Evolutionary conservation across 345 rosid species (phyloP), one percentile per base, ranked within the genome.

Genomic region (Aquilaria sinensis): DNA sequence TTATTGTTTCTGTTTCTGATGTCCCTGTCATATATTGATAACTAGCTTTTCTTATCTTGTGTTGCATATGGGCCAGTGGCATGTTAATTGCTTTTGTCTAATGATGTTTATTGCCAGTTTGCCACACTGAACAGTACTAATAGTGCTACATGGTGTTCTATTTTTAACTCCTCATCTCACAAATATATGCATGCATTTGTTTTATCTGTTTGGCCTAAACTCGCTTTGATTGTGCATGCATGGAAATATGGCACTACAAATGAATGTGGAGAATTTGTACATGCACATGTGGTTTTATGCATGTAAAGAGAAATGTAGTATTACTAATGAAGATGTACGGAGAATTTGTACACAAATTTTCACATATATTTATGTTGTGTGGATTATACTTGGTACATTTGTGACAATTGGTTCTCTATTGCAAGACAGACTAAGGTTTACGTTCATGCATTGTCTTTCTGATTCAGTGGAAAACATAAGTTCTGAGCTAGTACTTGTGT

Each of bases 401-500:
- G 29, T 53, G 46, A 23, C 9, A 29, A 15, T 47, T 52, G 43
- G 2, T 37, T 37, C 43, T 5, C 43, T 37, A 9, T 37, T 37
- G 43, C 3, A 4, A 9, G 43, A 37, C 43, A 37, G 43, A 37
- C 8, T 41, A 48, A 47, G 33, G 53, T 51, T 16, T 32, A 23
- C 7, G 41, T 13, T 12, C 58, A 31, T 50, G 1, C 11, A 11
- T 31, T 13, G 37, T 13, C 48, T 48, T 34, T 11, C 31, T 13
- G 6, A 12, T 45, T 12, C 31, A 3, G 23, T 56, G 31, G n/a
- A 67, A 43, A 1, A 56, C 47, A 30, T 33, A 37, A 30, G 43
- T 37, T 37, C 43, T 33, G 54, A 60, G 37, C 53, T 46, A 46
- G 16, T 63, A 48, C 65, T 15, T 31, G 37, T 10, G 47, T 53